phyloP scores from a whole-genome alignment of 331 rosid genomes.

The Erythrophleum ivorense region DNA sequence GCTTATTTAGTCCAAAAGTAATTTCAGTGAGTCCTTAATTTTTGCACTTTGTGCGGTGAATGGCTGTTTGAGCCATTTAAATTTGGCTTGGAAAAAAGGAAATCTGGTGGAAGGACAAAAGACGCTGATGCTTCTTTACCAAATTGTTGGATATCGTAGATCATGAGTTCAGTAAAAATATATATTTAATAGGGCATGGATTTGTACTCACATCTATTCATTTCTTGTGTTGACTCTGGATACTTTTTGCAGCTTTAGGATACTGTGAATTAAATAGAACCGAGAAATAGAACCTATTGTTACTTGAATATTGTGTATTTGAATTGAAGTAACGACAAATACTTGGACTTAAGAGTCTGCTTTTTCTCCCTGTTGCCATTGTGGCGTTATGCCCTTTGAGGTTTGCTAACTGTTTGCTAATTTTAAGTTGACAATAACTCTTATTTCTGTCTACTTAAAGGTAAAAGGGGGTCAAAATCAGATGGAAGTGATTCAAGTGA shows the following conservation, averaged over 20 bases:
- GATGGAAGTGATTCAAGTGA: constrained; percentile 70
- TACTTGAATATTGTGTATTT: constrained; percentile 24
- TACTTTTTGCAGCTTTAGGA: constrained; percentile 1
- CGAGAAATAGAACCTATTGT: not conserved
- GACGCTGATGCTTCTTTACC: not conserved
- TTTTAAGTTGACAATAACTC: not conserved
- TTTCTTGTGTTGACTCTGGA: constrained; percentile 2
- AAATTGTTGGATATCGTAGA: not conserved
- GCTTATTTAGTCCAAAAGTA: not conserved
- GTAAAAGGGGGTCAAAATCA: constrained; percentile 67
- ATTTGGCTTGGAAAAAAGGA: not conserved
- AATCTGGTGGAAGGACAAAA: constrained; percentile 4
- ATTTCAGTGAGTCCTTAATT: not conserved
- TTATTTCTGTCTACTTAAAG: constrained; percentile 44
- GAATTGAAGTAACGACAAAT: not conserved
- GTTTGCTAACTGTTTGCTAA: constrained; percentile 11
- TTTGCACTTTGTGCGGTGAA: not conserved
- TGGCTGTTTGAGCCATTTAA: constrained; percentile 5
- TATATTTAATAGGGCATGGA: not conserved
- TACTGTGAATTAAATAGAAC: constrained; percentile 23
- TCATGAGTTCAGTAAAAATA: not conserved
- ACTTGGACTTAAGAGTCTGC: constrained; percentile 9
- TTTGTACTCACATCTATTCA: not conserved
- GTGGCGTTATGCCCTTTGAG: not conserved
- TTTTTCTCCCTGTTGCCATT: not conserved